Percentiles rank a stretch among this genome's conserved stretches.
Evolutionary conservation across 2,329 filamentous ascomycete genomes (phyloP).

Genomic region (Cladophialophora carrionii): DNA sequence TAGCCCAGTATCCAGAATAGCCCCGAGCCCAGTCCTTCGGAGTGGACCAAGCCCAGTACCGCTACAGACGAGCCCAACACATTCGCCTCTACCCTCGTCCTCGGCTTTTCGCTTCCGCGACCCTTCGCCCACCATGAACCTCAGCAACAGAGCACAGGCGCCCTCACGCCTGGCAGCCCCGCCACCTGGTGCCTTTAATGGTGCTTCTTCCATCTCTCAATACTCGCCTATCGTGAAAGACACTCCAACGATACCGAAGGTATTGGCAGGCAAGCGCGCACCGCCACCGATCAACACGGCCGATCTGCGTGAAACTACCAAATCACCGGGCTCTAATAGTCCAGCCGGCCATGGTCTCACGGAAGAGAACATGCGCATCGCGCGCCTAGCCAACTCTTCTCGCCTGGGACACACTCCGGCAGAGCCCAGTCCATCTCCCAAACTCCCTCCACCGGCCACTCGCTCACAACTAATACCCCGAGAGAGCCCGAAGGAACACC

Average conservation of each 20-base stretch:
- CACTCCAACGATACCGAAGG: slow-evolving; percentile 17
- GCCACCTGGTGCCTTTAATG: slow-evolving; percentile 37
- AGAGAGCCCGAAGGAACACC: slow-evolving; percentile 21
- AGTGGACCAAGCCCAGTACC: slow-evolving; percentile 22
- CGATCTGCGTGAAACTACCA: slow-evolving; percentile 10
- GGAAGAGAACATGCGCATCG: slow-evolving; percentile 37
- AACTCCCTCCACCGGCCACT: slow-evolving; percentile 36
- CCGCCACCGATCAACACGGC: slow-evolving; percentile 32
- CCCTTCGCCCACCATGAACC: slow-evolving; percentile 35
- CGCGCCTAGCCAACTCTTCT: slow-evolving; percentile 35
- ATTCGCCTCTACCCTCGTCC: slow-evolving; percentile 14
- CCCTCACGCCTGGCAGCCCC: slow-evolving; percentile 33
- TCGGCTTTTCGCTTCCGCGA: slow-evolving; percentile 31
- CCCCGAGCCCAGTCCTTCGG: slow-evolving; percentile 23
- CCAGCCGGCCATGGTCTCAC: slow-evolving; percentile 26
- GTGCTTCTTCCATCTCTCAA: slow-evolving; percentile 37
- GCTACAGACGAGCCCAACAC: not conserved
- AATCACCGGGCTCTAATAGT: slow-evolving; percentile 20
- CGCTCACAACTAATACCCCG: slow-evolving; percentile 35
- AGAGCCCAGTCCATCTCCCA: slow-evolving; percentile 34
- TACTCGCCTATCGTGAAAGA: slow-evolving; percentile 39
- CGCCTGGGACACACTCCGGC: slow-evolving; percentile 30
- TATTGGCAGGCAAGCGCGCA: slow-evolving; percentile 14
- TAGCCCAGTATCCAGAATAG: slow-evolving; percentile 24
- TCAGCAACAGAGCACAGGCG: slow-evolving; percentile 32